These are phyloP conservation scores for Chrysoporthe austroafricana DNA, from an alignment of 2,329 filamentous ascomycete species.

Conservation along the genomic window DNA sequence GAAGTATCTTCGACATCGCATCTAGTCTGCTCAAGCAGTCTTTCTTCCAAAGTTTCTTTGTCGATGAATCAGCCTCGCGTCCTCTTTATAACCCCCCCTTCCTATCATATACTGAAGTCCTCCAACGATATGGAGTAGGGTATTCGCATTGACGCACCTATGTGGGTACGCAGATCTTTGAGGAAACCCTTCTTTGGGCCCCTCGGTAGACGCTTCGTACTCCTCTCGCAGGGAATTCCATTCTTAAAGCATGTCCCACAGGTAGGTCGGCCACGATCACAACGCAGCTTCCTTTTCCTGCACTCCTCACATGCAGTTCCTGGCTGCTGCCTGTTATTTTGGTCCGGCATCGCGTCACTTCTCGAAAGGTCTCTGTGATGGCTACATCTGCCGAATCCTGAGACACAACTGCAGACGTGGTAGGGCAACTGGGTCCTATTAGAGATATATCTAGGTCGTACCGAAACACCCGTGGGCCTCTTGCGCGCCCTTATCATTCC, in stretches of 20 bases:
- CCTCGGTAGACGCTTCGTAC: conserved; percentile 16
- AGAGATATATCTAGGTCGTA: not conserved
- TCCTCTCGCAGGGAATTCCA: not conserved
- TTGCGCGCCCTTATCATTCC: not conserved
- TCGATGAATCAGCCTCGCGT: not conserved
- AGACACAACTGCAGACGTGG: not conserved
- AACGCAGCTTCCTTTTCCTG: conserved; percentile 18
- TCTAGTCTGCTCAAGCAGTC: not conserved
- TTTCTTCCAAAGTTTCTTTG: not conserved
- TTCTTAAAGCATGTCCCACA: conserved; percentile 4
- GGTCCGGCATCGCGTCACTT: not conserved
- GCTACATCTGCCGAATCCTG: not conserved
- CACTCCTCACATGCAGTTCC: conserved; percentile 19
- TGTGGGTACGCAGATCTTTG: conserved; percentile 33
- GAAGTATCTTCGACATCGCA: not conserved
- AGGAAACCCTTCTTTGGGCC: conserved; percentile 29
- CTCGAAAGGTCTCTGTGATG: not conserved
- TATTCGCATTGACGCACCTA: conserved; percentile 29
- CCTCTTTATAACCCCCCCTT: not conserved
- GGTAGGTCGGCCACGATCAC: conserved; percentile 26
- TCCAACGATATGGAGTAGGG: not conserved
- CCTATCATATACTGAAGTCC: not conserved
- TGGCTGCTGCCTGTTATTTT: conserved; percentile 1
- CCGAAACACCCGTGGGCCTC: not conserved
- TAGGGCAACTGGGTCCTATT: not conserved